phyloP scores from a whole-genome alignment of 2,329 filamentous ascomycete genomes.

The Ophiostoma montium region DNA sequence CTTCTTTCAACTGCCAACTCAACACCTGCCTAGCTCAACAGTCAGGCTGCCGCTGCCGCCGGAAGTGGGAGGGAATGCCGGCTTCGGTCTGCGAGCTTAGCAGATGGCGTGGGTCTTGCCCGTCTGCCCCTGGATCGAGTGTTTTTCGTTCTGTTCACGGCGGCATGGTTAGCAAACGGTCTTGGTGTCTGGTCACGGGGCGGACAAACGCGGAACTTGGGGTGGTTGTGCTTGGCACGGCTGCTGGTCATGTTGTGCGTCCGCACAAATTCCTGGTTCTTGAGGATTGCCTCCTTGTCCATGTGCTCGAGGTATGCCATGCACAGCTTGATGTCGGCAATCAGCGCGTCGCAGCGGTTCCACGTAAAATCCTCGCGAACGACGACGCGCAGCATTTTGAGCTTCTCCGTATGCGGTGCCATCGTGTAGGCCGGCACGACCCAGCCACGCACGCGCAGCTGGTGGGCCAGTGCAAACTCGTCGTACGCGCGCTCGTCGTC shows the following conservation, averaged over 20 bases:
- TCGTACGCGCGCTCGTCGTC: slow-evolving; percentile 43
- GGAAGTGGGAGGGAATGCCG: not conserved
- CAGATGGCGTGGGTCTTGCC: slow-evolving; percentile 86
- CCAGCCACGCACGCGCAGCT: slow-evolving; percentile 78
- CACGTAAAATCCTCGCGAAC: slow-evolving; percentile 86
- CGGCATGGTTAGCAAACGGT: slow-evolving; percentile 1
- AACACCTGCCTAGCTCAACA: not conserved
- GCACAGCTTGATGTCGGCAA: slow-evolving; percentile 67
- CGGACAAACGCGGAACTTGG: slow-evolving; percentile 32
- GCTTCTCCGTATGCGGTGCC: slow-evolving; percentile 69
- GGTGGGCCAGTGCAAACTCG: slow-evolving; percentile 70
- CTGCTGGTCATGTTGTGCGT: slow-evolving; percentile 38
- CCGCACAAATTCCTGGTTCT: slow-evolving; percentile 52
- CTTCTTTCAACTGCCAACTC: not conserved
- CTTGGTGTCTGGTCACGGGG: not conserved
- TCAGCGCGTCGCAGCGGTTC: slow-evolving; percentile 63
- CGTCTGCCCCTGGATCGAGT: slow-evolving; percentile 77
- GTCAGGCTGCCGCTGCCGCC: not conserved
- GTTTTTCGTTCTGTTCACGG: slow-evolving; percentile 50
- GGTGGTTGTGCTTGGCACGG: slow-evolving; percentile 37
- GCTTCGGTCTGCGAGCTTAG: slow-evolving; percentile 26
- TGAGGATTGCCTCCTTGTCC: slow-evolving; percentile 56
- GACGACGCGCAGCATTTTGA: slow-evolving; percentile 88
- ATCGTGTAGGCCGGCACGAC: slow-evolving; percentile 94
- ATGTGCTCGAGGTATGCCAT: slow-evolving; percentile 56